Evolutionary conservation across 148 eudicot genomes (phyloP).

Genomic region (Gaultheria prostrata): DNA sequence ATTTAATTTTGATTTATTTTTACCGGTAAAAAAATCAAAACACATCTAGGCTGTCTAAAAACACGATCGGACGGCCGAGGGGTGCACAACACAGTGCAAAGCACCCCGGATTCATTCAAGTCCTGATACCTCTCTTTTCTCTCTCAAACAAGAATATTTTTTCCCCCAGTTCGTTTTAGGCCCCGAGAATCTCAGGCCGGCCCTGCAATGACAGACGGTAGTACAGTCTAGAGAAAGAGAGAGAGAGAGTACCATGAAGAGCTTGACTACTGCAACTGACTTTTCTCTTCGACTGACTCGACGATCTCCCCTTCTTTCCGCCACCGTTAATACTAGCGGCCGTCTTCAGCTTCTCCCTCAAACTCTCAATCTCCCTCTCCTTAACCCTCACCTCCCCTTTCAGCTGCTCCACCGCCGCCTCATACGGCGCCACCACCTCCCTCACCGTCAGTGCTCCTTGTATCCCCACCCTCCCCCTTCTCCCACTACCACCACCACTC

Average conservation of each 20-base stretch:
- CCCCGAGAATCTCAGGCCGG: too few relatives aligned
- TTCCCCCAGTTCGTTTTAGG: too few relatives aligned
- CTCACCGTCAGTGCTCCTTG: conserved; percentile 41
- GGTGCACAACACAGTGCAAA: too few relatives aligned
- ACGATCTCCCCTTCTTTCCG: conserved; percentile 44
- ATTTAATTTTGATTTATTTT: too few relatives aligned
- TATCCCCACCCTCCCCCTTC: conserved; percentile 15
- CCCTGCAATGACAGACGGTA: too few relatives aligned
- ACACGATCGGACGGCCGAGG: too few relatives aligned
- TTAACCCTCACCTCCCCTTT: conserved; percentile 69
- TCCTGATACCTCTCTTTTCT: too few relatives aligned
- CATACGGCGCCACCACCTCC: conserved; percentile 91
- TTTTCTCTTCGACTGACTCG: conserved; percentile 45
- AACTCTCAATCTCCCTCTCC: conserved; percentile 63
- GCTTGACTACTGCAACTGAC: conserved; percentile 28
- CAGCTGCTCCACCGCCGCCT: conserved; percentile 81
- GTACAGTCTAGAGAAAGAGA: neutral
- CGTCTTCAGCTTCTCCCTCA: conserved; percentile 54
- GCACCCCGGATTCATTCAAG: too few relatives aligned
- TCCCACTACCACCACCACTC: conserved; percentile 29
- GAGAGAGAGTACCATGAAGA: conserved; percentile 18
- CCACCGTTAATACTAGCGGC: conserved; percentile 29
- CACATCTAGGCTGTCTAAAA: too few relatives aligned
- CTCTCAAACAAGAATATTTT: too few relatives aligned
- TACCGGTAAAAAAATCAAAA: too few relatives aligned